A percentile compares a stretch with the other conserved stretches of the same genome.
phyloP scores from a whole-genome alignment of 352 stramenopile genomes.

The Pilasporangium apinafurcum region DNA sequence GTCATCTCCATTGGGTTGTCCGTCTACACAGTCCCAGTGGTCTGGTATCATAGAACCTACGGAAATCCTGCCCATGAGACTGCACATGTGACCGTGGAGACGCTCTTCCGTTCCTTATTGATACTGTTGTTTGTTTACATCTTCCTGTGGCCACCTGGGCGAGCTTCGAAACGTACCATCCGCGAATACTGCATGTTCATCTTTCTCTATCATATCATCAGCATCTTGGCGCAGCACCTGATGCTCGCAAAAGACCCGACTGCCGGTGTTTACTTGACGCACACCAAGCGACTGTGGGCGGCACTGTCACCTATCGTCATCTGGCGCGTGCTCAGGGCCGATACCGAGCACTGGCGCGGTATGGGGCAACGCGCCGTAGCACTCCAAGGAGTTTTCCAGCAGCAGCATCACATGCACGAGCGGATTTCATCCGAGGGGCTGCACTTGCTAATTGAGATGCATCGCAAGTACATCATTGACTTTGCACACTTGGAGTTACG shows the following conservation, averaged over 20 bases:
- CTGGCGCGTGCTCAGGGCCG: slow-evolving; percentile 33
- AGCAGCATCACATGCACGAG: slow-evolving; percentile 25
- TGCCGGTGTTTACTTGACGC: no score
- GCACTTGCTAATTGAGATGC: slow-evolving; percentile 48
- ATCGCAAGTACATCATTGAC: slow-evolving; percentile 46
- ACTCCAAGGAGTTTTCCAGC: slow-evolving; percentile 20
- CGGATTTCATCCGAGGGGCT: slow-evolving; percentile 28
- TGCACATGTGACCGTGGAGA: neutral
- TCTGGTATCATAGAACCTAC: slow-evolving; percentile 9
- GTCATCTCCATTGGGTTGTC: slow-evolving; percentile 30
- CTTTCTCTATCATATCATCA: slow-evolving; percentile 25
- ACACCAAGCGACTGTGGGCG: no score
- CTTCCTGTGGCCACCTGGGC: slow-evolving; percentile 19
- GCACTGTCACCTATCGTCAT: slow-evolving; percentile 28
- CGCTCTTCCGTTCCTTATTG: neutral
- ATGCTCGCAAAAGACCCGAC: no score
- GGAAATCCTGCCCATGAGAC: slow-evolving; percentile 2
- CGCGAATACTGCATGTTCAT: slow-evolving; percentile 38
- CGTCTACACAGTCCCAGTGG: slow-evolving; percentile 34
- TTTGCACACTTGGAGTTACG: slow-evolving; percentile 34
- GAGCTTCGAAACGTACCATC: slow-evolving; percentile 33
- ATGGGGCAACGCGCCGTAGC: slow-evolving; percentile 20
- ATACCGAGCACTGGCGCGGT: slow-evolving; percentile 46
- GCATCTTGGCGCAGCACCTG: no score
- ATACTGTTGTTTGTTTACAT: slow-evolving; percentile 36